Evolutionary conservation across 2,329 filamentous ascomycete genomes (phyloP).

Genomic region (Neocatenulostroma microsporum): DNA sequence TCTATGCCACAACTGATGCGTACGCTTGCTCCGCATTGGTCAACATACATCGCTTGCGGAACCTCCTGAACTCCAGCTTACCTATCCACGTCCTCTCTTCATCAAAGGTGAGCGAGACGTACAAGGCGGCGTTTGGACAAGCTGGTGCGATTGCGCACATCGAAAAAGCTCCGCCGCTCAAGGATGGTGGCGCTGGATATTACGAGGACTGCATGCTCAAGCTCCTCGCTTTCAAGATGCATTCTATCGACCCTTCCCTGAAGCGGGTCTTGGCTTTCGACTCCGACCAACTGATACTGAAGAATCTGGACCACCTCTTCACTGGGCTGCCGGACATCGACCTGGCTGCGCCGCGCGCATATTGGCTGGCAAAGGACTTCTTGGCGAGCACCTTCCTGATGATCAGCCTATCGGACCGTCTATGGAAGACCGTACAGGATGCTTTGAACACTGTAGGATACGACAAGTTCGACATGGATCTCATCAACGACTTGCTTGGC

Average conservation of each 20-base stretch:
- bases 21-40: conserved; percentile 26
- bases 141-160: conserved; percentile 15
- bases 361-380: conserved; percentile 24
- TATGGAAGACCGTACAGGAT: conserved; percentile 19
- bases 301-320: conserved; percentile 25
- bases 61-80: conserved; percentile 12
- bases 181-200: conserved; percentile 11
- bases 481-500: conserved; percentile 24
- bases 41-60: conserved; percentile 22
- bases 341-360: conserved; percentile 25
- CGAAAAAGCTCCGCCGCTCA: conserved; percentile 16
- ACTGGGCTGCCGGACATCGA: conserved; percentile 17
- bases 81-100: conserved; percentile 23
- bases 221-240: conserved; percentile 24
- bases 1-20: conserved; percentile 23
- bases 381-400: conserved; percentile 24
- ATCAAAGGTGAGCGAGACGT: conserved; percentile 10
- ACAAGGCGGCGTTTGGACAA: conserved; percentile 14
- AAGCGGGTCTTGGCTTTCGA: conserved; percentile 21
- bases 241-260: conserved; percentile 17
- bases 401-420: conserved; percentile 19
- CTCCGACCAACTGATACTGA: conserved; percentile 24
- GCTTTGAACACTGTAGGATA: conserved; percentile 13
- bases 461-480: conserved; percentile 26
- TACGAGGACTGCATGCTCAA: conserved; percentile 25